Conservation (phyloP, 2,329 filamentous ascomycete genomes). For the Plectosphaerella plurivora region DNA sequence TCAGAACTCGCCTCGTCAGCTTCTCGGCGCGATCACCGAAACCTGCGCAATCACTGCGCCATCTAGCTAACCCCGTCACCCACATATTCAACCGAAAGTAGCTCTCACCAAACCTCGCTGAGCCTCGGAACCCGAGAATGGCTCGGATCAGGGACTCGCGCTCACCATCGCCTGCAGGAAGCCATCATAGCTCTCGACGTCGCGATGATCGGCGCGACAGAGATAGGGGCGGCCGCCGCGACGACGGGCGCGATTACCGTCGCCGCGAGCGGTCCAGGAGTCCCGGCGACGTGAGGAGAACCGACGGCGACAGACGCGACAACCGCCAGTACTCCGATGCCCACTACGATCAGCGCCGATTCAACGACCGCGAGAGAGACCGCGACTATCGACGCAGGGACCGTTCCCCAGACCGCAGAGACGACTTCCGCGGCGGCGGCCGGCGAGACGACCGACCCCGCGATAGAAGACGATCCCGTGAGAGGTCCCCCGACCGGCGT, state of each 20-base stretch:
- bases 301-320: slow-evolving; percentile 11
- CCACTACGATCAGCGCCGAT: slow-evolving; percentile 44
- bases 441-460: slow-evolving; percentile 46
- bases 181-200: slow-evolving; percentile 69
- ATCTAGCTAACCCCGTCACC: too few species aligned
- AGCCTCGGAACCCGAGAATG: slow-evolving; percentile 42
- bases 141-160: slow-evolving; percentile 64
- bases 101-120: slow-evolving; percentile 26
- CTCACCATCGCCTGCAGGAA: slow-evolving; percentile 94
- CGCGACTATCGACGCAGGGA: slow-evolving; percentile 63
- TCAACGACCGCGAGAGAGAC: slow-evolving; percentile 53
- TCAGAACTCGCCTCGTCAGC: too few species aligned
- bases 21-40: too few species aligned
- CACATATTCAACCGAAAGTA: slow-evolving; percentile 8
- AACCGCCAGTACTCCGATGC: slow-evolving; percentile 33
- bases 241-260: slow-evolving; percentile 45
- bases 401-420: slow-evolving; percentile 62
- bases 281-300: slow-evolving; percentile 51
- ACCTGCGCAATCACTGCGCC: neutral
- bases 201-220: slow-evolving; percentile 49
- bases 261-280: slow-evolving; percentile 59
- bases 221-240: slow-evolving; percentile 36
- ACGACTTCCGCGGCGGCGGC: slow-evolving; percentile 59
- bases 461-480: slow-evolving; percentile 63
- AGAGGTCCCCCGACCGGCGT: slow-evolving; percentile 46